Conservation (phyloP, 176 grass and related monocot genomes). For the Coix lacrymajobi region DNA sequence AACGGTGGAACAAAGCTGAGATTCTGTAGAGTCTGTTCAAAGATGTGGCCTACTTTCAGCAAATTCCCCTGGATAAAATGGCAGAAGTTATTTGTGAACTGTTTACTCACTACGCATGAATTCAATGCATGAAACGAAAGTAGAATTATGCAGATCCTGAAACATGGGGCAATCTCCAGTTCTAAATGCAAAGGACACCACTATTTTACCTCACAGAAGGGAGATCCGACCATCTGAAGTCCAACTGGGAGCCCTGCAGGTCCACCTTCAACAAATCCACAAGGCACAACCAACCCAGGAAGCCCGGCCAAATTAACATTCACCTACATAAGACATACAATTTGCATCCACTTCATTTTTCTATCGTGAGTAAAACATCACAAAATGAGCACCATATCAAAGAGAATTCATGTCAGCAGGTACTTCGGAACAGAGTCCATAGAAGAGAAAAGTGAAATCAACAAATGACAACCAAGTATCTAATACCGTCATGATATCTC, state of each 20-base stretch:
- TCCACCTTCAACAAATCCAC: constrained; percentile 84
- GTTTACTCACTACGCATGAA: background rate
- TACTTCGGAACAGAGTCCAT: background rate
- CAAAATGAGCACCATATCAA: background rate
- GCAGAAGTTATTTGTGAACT: background rate
- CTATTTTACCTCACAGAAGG: constrained; percentile 68
- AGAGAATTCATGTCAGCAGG: background rate
- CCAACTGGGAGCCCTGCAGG: constrained; percentile 70
- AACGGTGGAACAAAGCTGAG: constrained; percentile 66
- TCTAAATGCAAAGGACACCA: background rate
- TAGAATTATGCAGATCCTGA: background rate
- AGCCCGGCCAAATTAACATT: constrained; percentile 93
- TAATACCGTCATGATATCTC: constrained; percentile 97
- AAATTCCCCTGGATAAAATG: constrained; percentile 48
- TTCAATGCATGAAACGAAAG: background rate
- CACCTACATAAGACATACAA: constrained; percentile 45
- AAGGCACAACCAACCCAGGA: constrained; percentile 83
- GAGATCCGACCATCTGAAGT: constrained; percentile 81
- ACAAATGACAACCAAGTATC: background rate
- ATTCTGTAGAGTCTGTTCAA: constrained; percentile 73
- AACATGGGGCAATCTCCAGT: background rate
- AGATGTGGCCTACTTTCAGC: constrained; percentile 69
- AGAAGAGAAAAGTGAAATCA: background rate
- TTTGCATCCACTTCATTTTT: background rate
- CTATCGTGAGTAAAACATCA: background rate